Evolutionary conservation across 1,284 basidiomycete genomes (phyloP), one percentile per base, ranked within the genome.

Genomic region (Cryptococcus floricola): DNA sequence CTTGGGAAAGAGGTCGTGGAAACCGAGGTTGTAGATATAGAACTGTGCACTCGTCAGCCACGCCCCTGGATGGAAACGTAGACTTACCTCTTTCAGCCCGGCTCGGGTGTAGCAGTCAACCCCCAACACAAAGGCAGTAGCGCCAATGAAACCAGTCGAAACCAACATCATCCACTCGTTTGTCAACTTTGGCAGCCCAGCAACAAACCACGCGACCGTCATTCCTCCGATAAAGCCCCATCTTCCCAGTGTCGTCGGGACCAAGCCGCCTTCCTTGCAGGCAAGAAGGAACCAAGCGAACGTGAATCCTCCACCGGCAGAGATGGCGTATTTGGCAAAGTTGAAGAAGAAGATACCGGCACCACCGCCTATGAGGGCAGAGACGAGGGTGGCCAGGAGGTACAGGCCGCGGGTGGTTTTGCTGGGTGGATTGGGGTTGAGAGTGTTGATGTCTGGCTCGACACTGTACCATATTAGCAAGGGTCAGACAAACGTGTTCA

Each of bases 41-140:
- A 95, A 96, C 88, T 74, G 52, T 7, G 28, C 9, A 5, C 4
- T 6, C 4, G 43, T 47, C n/a, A 38, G 48, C 27, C 23, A n/a
- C 39, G 27, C 18, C 38, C 47, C 14, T 44, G 41, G 49, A 31
- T 44, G 18, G 37, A 45, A 47, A 42, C 28, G 27, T 41, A 41
- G 81, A 62, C 70, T 52, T 39, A 72, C 73, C 70, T 96, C 94
- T 79, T 97, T 97, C 56, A 96, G 82, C 25, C 88, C 89, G 5
- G 87, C 89, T 6, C 89, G 87, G 3, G 91, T 89, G 74, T 86
- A 97, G 76, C 94, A 97, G 76, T 98, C 94, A 50, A 96, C 84
- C 9, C 93, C 93, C 19, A 97, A 81, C 57, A 93, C 90, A 70
- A 95, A 86, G 1, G 91, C 87, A n/a, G 88, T 88, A n/a, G 91